Percentiles rank a stretch among this genome's conserved stretches.
phyloP scores from a whole-genome alignment of 1,139 yeast species.

The Suzukiozyma palmioleophila region DNA sequence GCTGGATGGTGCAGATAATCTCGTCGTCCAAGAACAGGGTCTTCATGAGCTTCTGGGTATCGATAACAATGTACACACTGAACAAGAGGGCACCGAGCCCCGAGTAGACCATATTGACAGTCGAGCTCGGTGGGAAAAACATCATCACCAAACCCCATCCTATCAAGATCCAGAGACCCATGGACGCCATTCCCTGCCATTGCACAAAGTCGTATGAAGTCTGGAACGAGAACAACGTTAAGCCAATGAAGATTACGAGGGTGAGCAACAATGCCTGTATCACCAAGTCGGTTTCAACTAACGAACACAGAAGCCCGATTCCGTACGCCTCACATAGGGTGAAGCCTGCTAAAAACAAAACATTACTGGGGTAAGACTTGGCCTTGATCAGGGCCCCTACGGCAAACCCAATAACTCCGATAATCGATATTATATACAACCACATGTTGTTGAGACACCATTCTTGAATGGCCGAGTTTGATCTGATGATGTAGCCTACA shows the following conservation, averaged over 20 bases:
- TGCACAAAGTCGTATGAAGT: slow-evolving; percentile 76
- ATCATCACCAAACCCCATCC: slow-evolving; percentile 69
- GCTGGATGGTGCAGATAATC: slow-evolving; percentile 68
- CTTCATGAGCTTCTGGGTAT: slow-evolving; percentile 78
- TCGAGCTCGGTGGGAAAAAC: slow-evolving; percentile 53
- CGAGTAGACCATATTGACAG: slow-evolving; percentile 42
- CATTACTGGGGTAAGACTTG: slow-evolving; percentile 57
- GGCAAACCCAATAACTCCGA: slow-evolving; percentile 61
- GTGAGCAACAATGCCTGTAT: slow-evolving; percentile 73
- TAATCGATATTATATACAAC: slow-evolving; percentile 52
- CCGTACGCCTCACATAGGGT: slow-evolving; percentile 74
- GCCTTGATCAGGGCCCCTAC: slow-evolving; percentile 58
- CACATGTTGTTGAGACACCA: slow-evolving; percentile 64
- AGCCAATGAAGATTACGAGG: slow-evolving; percentile 63
- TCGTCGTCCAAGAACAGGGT: slow-evolving; percentile 84
- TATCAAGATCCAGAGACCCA: slow-evolving; percentile 63
- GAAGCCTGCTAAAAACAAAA: slow-evolving; percentile 57
- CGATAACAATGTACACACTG: slow-evolving; percentile 69
- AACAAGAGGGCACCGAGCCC: slow-evolving; percentile 73
- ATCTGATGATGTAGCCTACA: slow-evolving; percentile 52
- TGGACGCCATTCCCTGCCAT: slow-evolving; percentile 63
- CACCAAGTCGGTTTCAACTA: slow-evolving; percentile 61
- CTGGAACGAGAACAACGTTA: slow-evolving; percentile 75
- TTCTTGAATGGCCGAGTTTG: slow-evolving; percentile 41
- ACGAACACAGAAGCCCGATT: slow-evolving; percentile 63